Base-by-base conservation (phyloP, 2,329 filamentous ascomycete genomes). In the Diplodia sapinea region DNA sequence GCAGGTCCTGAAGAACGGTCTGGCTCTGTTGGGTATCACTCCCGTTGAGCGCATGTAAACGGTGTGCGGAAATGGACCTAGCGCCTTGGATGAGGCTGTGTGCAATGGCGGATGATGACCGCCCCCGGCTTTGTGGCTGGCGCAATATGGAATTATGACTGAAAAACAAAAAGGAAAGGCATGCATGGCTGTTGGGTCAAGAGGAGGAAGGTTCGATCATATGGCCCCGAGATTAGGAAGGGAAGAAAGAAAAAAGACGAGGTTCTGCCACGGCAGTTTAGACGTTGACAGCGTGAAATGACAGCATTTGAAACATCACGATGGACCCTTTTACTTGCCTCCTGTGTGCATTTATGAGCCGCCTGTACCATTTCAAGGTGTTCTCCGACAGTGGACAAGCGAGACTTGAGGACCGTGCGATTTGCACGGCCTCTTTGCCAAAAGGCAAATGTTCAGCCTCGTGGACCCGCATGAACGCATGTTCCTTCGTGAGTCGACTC, bases 1-100 rank as follows among this genome's bases (percentile, higher is more conserved):
- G 74, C 88, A 89, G 69, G 91, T 94, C 43, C 82, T 96, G 70
- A 85, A 86, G 74, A 96, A 95, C 78, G 93, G 91, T 69, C 96
- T 96, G 93, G 85, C 86, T 70, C 79, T 96, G 73, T 82, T 96
- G 71, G 93, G 93, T 1, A 81, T 96, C 77, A 88, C 84, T 65
- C 93, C 93, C 11, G 89, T 96, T 57, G 89, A 94, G 76, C 83
- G 88, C 80, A 69, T 69, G 68, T 69, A 63, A 69, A 40, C 13
- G 64, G 59, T 51, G 38, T 49, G 26, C 17, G n/a, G 12, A 23
- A 17, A 36, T 9, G 20, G 38, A 20, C 15, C 26, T 29, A 8
- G 15, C 33, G 54, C 33, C 33, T n/a, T 20, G n/a, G 29, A 36
- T 4, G 43, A 50, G 57, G 23, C 17, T 33, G 43, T 36, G 57